Base-by-base conservation (phyloP, 257 asterid genomes). In the Ajuga chamaepitys region DNA sequence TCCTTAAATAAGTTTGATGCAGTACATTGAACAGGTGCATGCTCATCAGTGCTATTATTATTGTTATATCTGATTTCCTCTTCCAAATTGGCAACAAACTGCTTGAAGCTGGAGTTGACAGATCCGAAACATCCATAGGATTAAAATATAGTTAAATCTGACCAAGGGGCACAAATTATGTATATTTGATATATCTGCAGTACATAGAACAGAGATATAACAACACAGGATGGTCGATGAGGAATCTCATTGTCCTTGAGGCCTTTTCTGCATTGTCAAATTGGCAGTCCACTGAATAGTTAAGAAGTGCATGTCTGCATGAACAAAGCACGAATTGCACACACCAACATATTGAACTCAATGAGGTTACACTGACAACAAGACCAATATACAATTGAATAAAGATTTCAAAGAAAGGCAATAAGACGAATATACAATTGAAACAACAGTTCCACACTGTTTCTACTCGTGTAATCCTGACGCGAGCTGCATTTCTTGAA, bases 1-100 rank as follows among this genome's bases (percentile, higher is more conserved):
- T 79, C 77, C 58, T 65, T 75, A 34, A 83, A 82, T 58, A 70
- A 62, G 44, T 68, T 68, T 47, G 59, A 25, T 46, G 75, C 78
- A 57, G 70, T 63, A 59, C 60, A 64, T 30, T 81, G 76, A 71
- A 40, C 70, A 60, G 78, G 66, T 35, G 64, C 68, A 54, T 72
- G 78, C 57, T 81, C 83, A 60, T 54, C 81, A 17, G 38, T 51
- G 71, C 64, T 37, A 68, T 72, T 63, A 59, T 53, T 70, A 47
- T 67, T 77, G 59, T 84, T 81, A 69, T 75, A 61, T 51, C 53
- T 79, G 45, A 75, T 75, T 80, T 85, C 96, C 73, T 84, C 90
- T 76, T 85, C 85, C 87, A 85, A 69, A 74, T 80, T 84, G 72
- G 77, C 70, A 57, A 87, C 85, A 78, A 89, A 82, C 69, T 89